Evolutionary conservation across 2,329 filamentous ascomycete genomes (phyloP), one percentile per base, ranked within the genome.

Genomic region (Amauroascus niger): DNA sequence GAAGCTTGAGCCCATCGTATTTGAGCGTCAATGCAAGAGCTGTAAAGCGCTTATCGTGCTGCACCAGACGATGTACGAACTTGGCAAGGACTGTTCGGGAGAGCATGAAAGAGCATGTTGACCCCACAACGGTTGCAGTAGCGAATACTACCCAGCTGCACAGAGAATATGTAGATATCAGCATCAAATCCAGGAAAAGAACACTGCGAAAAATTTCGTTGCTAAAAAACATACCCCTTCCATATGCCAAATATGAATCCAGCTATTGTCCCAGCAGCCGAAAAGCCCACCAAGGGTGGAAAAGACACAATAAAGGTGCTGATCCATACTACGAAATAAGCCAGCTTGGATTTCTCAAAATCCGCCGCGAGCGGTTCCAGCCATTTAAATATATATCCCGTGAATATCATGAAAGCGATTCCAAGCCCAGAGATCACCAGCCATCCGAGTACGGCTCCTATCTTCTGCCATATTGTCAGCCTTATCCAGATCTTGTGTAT

Each of bases 21-120:
- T 95, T 88, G 57, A 98, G 76, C 6, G 93, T 93, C 63, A 96
- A 79, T 20, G 87, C 81, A 24, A 98, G 78, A 3, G 93, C 93
- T 8, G 93, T 82, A 67, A 98, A 98, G 50, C 90, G 81, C 66
- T 82, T 84, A 71, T 98, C 91, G 60, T 79, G 77, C 54, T 87
- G 87, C 48, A 96, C 85, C 61, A 95, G 77, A 16, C 83, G 78
- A 62, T 89, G 78, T 26, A 97, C 90, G 66, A 90, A 90, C 43
- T 74, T 74, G 60, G 84, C 85, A 55, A 97, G 76, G 41, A 96
- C 70, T 4, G 87, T 88, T 58, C 93, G 79, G 50, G 86, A 89
- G 44, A 87, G 81, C 55, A 94, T 66, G 66, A 98, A 97, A 0
- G 88, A 84, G 43, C 77, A 81, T 1, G 87, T 82, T 18, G 85